Base-by-base conservation (phyloP, 805 yeast species). In the Candida pini region DNA sequence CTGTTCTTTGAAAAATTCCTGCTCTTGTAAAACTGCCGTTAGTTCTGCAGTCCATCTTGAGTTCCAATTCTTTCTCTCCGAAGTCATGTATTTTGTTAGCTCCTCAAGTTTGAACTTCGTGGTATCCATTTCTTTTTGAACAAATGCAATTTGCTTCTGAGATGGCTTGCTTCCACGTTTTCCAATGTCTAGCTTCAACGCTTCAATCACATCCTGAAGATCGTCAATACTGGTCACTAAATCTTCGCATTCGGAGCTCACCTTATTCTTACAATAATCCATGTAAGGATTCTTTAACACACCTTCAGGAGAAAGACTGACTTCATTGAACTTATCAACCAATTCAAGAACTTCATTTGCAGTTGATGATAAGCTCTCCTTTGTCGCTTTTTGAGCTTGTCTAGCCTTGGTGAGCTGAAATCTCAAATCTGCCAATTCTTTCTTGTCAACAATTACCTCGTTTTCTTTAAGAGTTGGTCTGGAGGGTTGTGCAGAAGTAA, bases 11-110 rank as follows among this genome's bases (percentile, higher is more conserved):
- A 89, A 77, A 56, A 87, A 87, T 45, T 90, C 94, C 56, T 92
- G 97, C 51, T 89, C 97, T 50, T 87, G 95, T 44, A 95, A 82
- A 10, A 92, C 90, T 24, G 81, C 80, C 41, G 87, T 92, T 36
- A 92, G 69, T 53, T 88, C 96, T 5, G 80, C 65, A 53, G 89
- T 96, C 97, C 98, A 90, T 7, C 86, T 80, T 45, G 75, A 75
- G 53, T 85, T 84, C 96, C 97, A 88, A 21, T 76, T 77, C 6
- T 88, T 80, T 44, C 83, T 83, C 52, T 88, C 97, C 4, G 66
- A 64, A 1, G 58, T 49, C 26, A 92, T 79, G 49, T 75, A 87
- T 4, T 60, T 61, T n/a, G 71, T 67, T 70, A 88, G 71, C 2
- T 58, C 58, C 1, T 57, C 57, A 28, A 90, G 65, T 13, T 71